These are phyloP conservation scores for Collybia mongolica DNA, from an alignment of 768 basidiomycete genomes.

Conservation along the genomic window DNA sequence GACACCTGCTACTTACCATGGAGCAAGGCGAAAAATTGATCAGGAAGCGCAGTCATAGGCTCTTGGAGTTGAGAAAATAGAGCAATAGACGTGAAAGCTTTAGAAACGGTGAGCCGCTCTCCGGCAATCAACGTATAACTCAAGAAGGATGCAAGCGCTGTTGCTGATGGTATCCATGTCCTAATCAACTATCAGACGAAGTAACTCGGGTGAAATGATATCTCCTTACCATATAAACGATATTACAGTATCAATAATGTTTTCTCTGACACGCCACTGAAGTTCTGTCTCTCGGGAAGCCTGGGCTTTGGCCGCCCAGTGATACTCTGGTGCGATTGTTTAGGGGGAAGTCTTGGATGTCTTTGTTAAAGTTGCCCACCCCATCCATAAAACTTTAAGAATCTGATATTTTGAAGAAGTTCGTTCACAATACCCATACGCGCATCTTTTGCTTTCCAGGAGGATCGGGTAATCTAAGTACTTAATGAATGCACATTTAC, in stretches of 20 bases:
- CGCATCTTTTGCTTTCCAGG: constrained; percentile 63
- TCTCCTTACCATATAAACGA: constrained; percentile 64
- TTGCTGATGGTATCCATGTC: constrained; percentile 74
- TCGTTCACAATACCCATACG: constrained; percentile 76
- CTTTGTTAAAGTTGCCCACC: constrained; percentile 31
- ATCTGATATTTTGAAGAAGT: constrained; percentile 70
- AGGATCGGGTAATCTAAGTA: constrained; percentile 50
- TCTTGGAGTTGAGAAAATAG: constrained; percentile 72
- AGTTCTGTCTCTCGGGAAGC: constrained; percentile 62
- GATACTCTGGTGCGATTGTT: constrained; percentile 38
- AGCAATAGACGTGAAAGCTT: constrained; percentile 79
- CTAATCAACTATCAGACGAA: constrained; percentile 28
- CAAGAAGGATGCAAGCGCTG: constrained; percentile 59
- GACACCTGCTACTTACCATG: constrained; percentile 39
- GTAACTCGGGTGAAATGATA: constrained; percentile 2
- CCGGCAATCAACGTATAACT: constrained; percentile 68
- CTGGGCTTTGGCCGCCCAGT: constrained; percentile 56
- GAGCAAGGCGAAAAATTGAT: constrained; percentile 62
- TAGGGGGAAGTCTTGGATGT: not conserved
- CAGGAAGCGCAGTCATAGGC: constrained; percentile 64
- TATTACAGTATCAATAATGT: constrained; percentile 56
- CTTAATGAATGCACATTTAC: not conserved
- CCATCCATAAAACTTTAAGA: constrained; percentile 78
- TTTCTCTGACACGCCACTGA: constrained; percentile 63
- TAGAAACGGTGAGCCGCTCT: constrained; percentile 68